A percentile compares a stretch with the other conserved stretches of the same genome.
Conservation (phyloP, 768 basidiomycete species). For the Tylopilus plumbeoviolaceoides region DNA sequence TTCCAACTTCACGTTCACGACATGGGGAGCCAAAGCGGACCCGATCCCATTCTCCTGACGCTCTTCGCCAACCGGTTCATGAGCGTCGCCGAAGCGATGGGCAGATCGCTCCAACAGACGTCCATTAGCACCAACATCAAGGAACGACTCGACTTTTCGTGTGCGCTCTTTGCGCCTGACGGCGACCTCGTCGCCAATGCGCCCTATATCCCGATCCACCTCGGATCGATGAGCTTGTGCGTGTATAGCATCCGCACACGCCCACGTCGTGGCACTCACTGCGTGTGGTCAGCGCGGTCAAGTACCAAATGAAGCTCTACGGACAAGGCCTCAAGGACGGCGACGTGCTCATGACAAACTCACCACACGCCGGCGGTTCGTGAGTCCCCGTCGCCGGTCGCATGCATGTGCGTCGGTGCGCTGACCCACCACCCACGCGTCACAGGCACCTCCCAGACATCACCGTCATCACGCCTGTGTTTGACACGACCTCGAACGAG, state of each 20-base stretch:
- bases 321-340: slow-evolving; percentile 74
- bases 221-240: slow-evolving; percentile 90
- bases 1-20: neutral
- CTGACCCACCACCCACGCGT: neutral
- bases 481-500: slow-evolving; percentile 54
- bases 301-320: slow-evolving; percentile 82
- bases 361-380: slow-evolving; percentile 85
- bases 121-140: slow-evolving; percentile 93
- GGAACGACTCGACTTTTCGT: slow-evolving; percentile 92
- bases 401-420: no score
- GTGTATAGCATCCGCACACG: no score
- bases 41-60: slow-evolving; percentile 85
- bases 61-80: slow-evolving; percentile 97
- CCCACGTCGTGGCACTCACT: neutral
- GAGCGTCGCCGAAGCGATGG: slow-evolving; percentile 97
- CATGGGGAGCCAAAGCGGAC: slow-evolving; percentile 34
- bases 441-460: slow-evolving; percentile 79
- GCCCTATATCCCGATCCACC: slow-evolving; percentile 84
- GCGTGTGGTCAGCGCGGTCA: slow-evolving; percentile 57
- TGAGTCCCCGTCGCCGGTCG: slow-evolving; percentile 35
- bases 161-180: slow-evolving; percentile 92
- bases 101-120: slow-evolving; percentile 83
- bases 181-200: slow-evolving; percentile 95
- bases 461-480: slow-evolving; percentile 92
- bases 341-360: slow-evolving; percentile 92